These are phyloP conservation scores for Cnidoscolus chayamansa DNA, from an alignment of 441 rosid genomes.

Conservation along the genomic window DNA sequence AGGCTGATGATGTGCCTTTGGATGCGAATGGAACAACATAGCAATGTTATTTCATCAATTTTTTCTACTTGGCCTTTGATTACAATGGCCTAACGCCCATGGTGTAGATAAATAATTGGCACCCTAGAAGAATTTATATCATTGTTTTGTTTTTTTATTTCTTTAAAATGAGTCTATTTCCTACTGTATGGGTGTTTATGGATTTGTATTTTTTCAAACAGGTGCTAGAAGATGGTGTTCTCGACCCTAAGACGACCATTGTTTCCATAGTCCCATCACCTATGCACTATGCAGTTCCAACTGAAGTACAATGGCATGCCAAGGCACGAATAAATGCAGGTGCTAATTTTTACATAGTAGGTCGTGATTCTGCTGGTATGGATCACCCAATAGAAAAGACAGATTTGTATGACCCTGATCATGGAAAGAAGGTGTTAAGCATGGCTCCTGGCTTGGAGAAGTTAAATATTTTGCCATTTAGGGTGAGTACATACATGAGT, in stretches of 20 bases:
- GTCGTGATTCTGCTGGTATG: conserved; percentile 98
- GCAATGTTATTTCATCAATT: conserved; percentile 49
- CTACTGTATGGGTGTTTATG: neutral
- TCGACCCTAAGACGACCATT: conserved; percentile 85
- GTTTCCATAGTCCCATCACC: conserved; percentile 92
- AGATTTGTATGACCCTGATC: conserved; percentile 89
- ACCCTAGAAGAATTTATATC: neutral
- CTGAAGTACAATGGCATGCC: conserved; percentile 98
- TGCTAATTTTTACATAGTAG: conserved; percentile 91
- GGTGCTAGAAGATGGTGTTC: conserved; percentile 90
- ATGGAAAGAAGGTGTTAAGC: conserved; percentile 88
- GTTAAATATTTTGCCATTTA: conserved; percentile 84
- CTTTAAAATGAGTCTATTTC: conserved; percentile 11
- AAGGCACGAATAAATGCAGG: conserved; percentile 92
- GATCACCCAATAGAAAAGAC: conserved; percentile 92
- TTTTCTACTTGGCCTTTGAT: neutral
- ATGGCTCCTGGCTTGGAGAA: conserved; percentile 97
- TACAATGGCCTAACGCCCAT: neutral
- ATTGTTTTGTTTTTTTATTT: neutral
- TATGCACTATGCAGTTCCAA: conserved; percentile 95
- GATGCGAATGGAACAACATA: conserved; percentile 96
- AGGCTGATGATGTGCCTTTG: conserved; percentile 91
- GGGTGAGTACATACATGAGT: conserved; percentile 40
- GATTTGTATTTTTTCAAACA: conserved; percentile 22
- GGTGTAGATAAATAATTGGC: neutral